Evolutionary conservation across 768 basidiomycete genomes (phyloP).

Genomic region (Auriculariales sp.): DNA sequence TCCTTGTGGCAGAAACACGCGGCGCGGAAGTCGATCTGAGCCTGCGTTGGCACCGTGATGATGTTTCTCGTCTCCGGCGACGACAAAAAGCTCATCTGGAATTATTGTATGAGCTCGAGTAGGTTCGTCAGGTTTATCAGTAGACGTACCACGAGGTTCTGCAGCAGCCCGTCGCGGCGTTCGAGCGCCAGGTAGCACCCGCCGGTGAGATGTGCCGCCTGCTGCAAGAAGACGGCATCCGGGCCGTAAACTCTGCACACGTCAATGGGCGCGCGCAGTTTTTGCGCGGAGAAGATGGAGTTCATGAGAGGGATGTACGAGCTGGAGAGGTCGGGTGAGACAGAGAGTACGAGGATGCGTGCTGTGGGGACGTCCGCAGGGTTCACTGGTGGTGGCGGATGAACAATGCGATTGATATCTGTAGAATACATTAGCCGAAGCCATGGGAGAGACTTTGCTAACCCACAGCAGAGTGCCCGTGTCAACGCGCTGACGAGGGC

Average conservation of each 20-base stretch:
- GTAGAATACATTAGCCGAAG: slow-evolving; percentile 25
- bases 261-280: slow-evolving; percentile 96
- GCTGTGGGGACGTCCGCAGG: slow-evolving; percentile 26
- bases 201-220: slow-evolving; percentile 89
- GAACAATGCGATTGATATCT: slow-evolving; percentile 53
- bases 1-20: slow-evolving; percentile 98
- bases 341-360: slow-evolving; percentile 67
- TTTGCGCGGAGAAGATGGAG: slow-evolving; percentile 96
- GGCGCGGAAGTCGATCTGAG: slow-evolving; percentile 90
- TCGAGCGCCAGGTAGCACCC: slow-evolving; percentile 84
- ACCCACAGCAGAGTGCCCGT: slow-evolving; percentile 82
- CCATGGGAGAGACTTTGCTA: slow-evolving; percentile 14
- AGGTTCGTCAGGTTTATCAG: background rate
- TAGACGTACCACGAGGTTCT: slow-evolving; percentile 68
- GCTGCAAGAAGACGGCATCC: slow-evolving; percentile 91
- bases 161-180: slow-evolving; percentile 73
- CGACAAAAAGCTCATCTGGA: slow-evolving; percentile 73
- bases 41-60: slow-evolving; percentile 80
- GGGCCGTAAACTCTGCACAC: slow-evolving; percentile 83
- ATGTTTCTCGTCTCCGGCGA: slow-evolving; percentile 56
- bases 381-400: slow-evolving; percentile 15
- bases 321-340: slow-evolving; percentile 76
- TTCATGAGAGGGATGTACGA: slow-evolving; percentile 99
- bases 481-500: slow-evolving; percentile 80
- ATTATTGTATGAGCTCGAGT: slow-evolving; percentile 1